These are phyloP conservation scores for Emericellopsis cladophorae DNA, from an alignment of 2,329 filamentous ascomycete species.

Conservation along the genomic window DNA sequence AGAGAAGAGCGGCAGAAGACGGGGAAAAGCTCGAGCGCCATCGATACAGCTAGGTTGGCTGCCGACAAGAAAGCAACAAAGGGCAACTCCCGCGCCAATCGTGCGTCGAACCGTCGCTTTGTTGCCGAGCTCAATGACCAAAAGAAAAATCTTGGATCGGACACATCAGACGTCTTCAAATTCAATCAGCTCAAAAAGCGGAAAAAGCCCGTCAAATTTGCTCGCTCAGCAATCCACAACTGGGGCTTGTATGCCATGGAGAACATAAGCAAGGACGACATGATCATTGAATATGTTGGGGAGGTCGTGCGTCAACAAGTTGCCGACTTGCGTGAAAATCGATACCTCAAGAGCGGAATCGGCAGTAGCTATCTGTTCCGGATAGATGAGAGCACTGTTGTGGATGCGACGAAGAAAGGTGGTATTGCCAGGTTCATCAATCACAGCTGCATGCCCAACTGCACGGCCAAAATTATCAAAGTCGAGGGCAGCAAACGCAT, in stretches of 20 bases:
- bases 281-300: conserved; percentile 99
- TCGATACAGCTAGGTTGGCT: conserved; percentile 59
- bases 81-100: conserved; percentile 83
- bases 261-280: conserved; percentile 92
- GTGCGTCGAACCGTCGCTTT: conserved; percentile 88
- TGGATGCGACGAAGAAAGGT: conserved; percentile 96
- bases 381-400: conserved; percentile 94
- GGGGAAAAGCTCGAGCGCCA: conserved; percentile 50
- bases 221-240: conserved; percentile 93
- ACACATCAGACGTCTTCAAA: conserved; percentile 72
- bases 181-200: conserved; percentile 99
- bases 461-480: conserved; percentile 98
- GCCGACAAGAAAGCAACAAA: conserved; percentile 74
- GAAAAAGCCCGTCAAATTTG: conserved; percentile 98
- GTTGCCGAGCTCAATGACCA: conserved; percentile 93
- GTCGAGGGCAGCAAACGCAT: conserved; percentile 97
- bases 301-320: conserved; percentile 96
- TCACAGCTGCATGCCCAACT: conserved; percentile 95
- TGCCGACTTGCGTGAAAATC: conserved; percentile 85
- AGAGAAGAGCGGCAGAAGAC: conserved; percentile 79
- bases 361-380: conserved; percentile 96
- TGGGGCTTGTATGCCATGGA: conserved; percentile 98
- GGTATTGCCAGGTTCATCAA: conserved; percentile 99
- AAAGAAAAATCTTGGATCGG: conserved; percentile 71
- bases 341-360: conserved; percentile 91